phyloP scores from a whole-genome alignment of 1,139 yeast genomes.

The Meyerozyma smithsonii region DNA sequence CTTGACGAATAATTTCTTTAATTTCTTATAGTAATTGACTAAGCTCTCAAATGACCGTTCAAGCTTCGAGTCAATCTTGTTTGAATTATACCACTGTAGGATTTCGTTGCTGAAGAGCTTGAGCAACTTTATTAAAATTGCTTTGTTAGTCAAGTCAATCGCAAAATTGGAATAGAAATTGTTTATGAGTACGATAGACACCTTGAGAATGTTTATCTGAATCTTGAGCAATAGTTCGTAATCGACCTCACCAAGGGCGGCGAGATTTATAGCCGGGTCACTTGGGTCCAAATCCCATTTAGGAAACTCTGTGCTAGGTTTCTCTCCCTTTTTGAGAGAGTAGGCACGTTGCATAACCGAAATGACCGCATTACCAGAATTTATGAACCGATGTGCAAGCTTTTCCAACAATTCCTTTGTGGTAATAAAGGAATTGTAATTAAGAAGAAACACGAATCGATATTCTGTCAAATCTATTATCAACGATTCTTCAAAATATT shows the following conservation, averaged over 20 bases:
- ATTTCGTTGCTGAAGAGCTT: constrained; percentile 67
- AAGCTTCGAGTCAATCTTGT: constrained; percentile 36
- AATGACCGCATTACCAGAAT: constrained; percentile 46
- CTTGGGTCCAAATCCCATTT: constrained; percentile 47
- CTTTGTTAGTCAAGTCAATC: constrained; percentile 60
- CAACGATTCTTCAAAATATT: constrained; percentile 33
- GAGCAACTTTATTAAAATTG: constrained; percentile 59
- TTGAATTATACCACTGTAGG: constrained; percentile 64
- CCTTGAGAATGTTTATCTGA: constrained; percentile 79
- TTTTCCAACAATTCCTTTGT: constrained; percentile 41
- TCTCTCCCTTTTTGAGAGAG: constrained; percentile 7
- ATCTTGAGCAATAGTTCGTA: constrained; percentile 62
- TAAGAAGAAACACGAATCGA: constrained; percentile 40
- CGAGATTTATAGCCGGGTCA: constrained; percentile 32
- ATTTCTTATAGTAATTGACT: constrained; percentile 57
- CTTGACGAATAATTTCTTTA: constrained; percentile 71
- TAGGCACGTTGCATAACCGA: constrained; percentile 36
- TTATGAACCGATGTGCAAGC: constrained; percentile 40
- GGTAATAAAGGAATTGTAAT: constrained; percentile 38
- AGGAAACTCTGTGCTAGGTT: constrained; percentile 33
- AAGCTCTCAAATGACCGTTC: constrained; percentile 46
- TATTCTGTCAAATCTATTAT: constrained; percentile 41
- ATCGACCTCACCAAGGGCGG: constrained; percentile 41
- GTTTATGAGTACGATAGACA: constrained; percentile 64
- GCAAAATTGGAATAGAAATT: constrained; percentile 75